phyloP scores from a whole-genome alignment of 352 stramenopile genomes.

The Blastocystis sp. region DNA sequence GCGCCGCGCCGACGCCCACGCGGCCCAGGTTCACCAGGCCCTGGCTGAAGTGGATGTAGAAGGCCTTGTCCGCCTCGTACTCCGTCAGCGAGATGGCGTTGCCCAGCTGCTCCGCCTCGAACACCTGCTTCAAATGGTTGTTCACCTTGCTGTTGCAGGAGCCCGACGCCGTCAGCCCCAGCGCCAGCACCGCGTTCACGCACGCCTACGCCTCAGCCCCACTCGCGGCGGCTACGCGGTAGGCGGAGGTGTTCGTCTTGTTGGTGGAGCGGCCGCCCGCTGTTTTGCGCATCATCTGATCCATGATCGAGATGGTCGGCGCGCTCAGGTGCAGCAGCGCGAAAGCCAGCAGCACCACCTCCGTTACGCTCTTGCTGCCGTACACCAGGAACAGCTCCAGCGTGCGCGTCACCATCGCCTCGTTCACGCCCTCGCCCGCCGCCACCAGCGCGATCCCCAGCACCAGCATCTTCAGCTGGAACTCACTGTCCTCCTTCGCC shows the following conservation, averaged over 20 bases:
- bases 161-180: slow-evolving; percentile 24
- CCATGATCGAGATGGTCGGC: slow-evolving; percentile 23
- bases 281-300: slow-evolving; percentile 67
- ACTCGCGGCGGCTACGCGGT: not conserved
- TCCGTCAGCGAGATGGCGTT: not conserved
- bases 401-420: slow-evolving; percentile 44
- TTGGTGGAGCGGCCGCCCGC: slow-evolving; percentile 45
- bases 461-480: slow-evolving; percentile 60
- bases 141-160: slow-evolving; percentile 62
- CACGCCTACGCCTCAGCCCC: slow-evolving; percentile 21
- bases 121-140: slow-evolving; percentile 49
- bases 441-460: slow-evolving; percentile 48
- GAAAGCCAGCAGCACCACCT: slow-evolving; percentile 57
- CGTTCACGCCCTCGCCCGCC: slow-evolving; percentile 48
- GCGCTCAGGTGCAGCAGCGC: slow-evolving; percentile 26
- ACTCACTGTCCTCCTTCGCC: slow-evolving; percentile 56
- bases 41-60: slow-evolving; percentile 56
- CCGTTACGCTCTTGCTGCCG: slow-evolving; percentile 9
- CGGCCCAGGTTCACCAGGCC: slow-evolving; percentile 30
- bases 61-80: slow-evolving; percentile 26
- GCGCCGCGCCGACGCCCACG: not conserved
- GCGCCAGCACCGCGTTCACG: slow-evolving; percentile 62
- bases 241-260: slow-evolving; percentile 41
- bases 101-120: slow-evolving; percentile 54
- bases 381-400: slow-evolving; percentile 61